These are phyloP conservation scores for Ulota crispa DNA, from an alignment of 225 moss, liverwort and hornwort species.

Conservation along the genomic window DNA sequence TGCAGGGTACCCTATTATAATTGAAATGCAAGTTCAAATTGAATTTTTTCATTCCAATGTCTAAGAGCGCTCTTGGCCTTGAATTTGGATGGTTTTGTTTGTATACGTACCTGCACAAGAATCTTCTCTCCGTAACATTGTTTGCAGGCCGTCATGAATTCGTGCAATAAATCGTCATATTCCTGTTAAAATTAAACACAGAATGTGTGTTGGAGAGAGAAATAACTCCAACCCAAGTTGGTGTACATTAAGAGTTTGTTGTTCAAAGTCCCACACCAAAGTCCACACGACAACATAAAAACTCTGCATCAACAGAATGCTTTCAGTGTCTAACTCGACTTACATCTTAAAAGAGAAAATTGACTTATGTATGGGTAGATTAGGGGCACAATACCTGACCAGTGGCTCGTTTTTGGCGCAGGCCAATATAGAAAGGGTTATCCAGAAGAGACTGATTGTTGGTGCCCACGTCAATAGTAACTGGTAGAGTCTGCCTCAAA, in stretches of 20 bases:
- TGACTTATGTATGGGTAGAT: not conserved
- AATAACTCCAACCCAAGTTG: no score
- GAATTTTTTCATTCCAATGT: not conserved
- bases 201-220: not conserved
- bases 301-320: no score
- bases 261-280: no score
- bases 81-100: not conserved
- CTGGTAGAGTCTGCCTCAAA: slow-evolving; percentile 71
- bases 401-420: slow-evolving; percentile 64
- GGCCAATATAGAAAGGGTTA: slow-evolving; percentile 79
- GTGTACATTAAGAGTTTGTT: no score
- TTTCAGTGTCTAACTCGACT: not conserved
- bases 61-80: not conserved
- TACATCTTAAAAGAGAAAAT: not conserved
- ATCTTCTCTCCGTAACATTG: slow-evolving; percentile 53
- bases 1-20: not conserved
- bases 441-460: slow-evolving; percentile 68
- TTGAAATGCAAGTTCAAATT: not conserved
- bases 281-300: no score
- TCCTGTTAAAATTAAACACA: slow-evolving; percentile 37
- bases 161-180: slow-evolving; percentile 79
- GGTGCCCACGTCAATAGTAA: slow-evolving; percentile 84
- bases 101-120: slow-evolving; percentile 61
- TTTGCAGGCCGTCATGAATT: slow-evolving; percentile 81
- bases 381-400: slow-evolving; percentile 46